These are phyloP conservation scores for Clathrus columnatus DNA, from an alignment of 768 basidiomycete species.

Conservation along the genomic window DNA sequence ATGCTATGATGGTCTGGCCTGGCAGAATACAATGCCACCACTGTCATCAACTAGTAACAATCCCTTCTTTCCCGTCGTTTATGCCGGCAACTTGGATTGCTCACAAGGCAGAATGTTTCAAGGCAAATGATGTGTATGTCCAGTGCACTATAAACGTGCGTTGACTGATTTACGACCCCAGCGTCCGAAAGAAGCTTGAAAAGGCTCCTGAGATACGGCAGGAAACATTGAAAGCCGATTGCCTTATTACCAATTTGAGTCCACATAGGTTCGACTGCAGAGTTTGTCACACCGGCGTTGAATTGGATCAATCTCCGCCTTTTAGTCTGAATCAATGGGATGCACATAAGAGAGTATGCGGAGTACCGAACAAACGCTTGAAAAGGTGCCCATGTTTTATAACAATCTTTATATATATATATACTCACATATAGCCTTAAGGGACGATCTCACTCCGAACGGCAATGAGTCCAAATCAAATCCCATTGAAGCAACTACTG, in stretches of 20 bases:
- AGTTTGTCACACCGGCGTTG: background rate
- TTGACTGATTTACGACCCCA: background rate
- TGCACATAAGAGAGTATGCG: background rate
- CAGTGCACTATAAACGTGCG: background rate
- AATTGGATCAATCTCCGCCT: background rate
- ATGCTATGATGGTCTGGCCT: background rate
- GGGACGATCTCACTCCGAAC: background rate
- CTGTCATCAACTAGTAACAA: background rate
- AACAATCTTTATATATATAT: background rate
- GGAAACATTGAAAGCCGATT: background rate
- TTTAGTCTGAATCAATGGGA: conserved; percentile 5
- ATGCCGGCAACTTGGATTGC: background rate
- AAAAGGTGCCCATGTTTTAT: background rate
- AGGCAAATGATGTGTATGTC: background rate
- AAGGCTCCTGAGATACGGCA: background rate
- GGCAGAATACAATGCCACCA: conserved; percentile 1
- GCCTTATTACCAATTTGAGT: background rate
- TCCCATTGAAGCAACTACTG: background rate
- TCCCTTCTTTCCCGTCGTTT: background rate
- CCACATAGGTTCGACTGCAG: background rate
- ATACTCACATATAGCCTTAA: background rate
- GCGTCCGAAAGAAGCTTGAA: background rate
- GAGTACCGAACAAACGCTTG: background rate
- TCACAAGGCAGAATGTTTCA: conserved; percentile 2
- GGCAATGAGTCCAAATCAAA: background rate